Percentiles rank a stretch among this genome's conserved stretches.
Conservation (phyloP, 2,329 filamentous ascomycete genomes). For the Alternaria incomplexa region DNA sequence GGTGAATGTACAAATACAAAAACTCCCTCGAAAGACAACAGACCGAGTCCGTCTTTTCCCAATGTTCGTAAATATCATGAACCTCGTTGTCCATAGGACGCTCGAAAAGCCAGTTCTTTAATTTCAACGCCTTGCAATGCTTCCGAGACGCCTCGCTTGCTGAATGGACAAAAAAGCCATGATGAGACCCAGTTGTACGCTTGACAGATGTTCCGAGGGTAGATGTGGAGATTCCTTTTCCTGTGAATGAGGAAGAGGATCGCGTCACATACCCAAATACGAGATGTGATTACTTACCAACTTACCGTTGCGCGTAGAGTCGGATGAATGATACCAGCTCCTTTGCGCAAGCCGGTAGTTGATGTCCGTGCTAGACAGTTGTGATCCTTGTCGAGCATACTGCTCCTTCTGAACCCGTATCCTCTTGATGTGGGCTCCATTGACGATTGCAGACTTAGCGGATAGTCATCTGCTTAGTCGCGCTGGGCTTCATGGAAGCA, state of each 20-base stretch:
- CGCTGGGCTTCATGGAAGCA: constrained; percentile 76
- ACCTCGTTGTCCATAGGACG: constrained; percentile 28
- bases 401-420: constrained; percentile 6
- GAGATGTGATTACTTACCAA: constrained; percentile 51
- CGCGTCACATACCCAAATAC: constrained; percentile 48
- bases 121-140: constrained; percentile 32
- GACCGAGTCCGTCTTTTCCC: constrained; percentile 11
- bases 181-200: constrained; percentile 26
- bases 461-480: constrained; percentile 90
- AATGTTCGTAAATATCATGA: constrained; percentile 25
- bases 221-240: constrained; percentile 39
- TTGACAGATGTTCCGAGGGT: constrained; percentile 37
- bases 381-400: constrained; percentile 20
- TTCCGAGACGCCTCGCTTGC: constrained; percentile 43
- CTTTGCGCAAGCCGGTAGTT: constrained; percentile 47
- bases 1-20: not conserved
- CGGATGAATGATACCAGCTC: constrained; percentile 38
- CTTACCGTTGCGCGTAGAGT: constrained; percentile 52
- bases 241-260: constrained; percentile 25
- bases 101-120: constrained; percentile 26
- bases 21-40: constrained; percentile 13
- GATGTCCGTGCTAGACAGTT: constrained; percentile 16
- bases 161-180: constrained; percentile 24
- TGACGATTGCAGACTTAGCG: constrained; percentile 30
- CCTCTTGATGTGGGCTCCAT: too few relatives aligned